A percentile compares a stretch with the other conserved stretches of the same genome.
Evolutionary conservation across 106 monocot genomes (phyloP).

Genomic region (Allium fistulosum): DNA sequence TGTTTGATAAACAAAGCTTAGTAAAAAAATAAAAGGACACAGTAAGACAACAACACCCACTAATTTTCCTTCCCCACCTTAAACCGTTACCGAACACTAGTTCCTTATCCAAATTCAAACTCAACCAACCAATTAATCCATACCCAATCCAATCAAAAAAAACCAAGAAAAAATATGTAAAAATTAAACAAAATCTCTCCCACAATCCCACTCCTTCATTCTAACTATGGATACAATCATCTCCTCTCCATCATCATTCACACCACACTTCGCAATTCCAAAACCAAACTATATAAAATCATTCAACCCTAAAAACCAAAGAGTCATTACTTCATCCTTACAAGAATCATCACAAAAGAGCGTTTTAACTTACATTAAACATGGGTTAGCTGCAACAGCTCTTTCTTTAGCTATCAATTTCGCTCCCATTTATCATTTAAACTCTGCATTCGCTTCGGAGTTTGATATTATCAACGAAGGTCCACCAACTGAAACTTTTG

Average conservation of each 20-base stretch:
- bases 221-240: slow-evolving; percentile 41
- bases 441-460: slow-evolving; percentile 66
- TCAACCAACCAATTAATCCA: slow-evolving; percentile 73
- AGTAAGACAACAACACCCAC: no score
- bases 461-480: slow-evolving; percentile 82
- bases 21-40: no score
- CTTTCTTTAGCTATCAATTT: slow-evolving; percentile 72
- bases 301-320: background rate
- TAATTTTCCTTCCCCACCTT: background rate
- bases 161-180: background rate
- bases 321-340: background rate
- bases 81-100: slow-evolving; percentile 1
- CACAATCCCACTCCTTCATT: background rate
- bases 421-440: slow-evolving; percentile 22
- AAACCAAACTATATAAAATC: slow-evolving; percentile 17
- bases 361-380: slow-evolving; percentile 22
- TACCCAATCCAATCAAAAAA: slow-evolving; percentile 11
- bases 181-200: background rate
- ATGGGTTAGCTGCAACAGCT: slow-evolving; percentile 66
- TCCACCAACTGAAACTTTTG: slow-evolving; percentile 68
- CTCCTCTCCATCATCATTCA: slow-evolving; percentile 35
- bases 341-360: slow-evolving; percentile 1
- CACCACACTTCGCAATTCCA: slow-evolving; percentile 22
- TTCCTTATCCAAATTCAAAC: slow-evolving; percentile 67
- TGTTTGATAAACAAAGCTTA: no score